A percentile compares a stretch with the other conserved stretches of the same genome.
These are phyloP conservation scores for Cladosporium phlei DNA, from an alignment of 2,329 filamentous ascomycete species.

Conservation along the genomic window DNA sequence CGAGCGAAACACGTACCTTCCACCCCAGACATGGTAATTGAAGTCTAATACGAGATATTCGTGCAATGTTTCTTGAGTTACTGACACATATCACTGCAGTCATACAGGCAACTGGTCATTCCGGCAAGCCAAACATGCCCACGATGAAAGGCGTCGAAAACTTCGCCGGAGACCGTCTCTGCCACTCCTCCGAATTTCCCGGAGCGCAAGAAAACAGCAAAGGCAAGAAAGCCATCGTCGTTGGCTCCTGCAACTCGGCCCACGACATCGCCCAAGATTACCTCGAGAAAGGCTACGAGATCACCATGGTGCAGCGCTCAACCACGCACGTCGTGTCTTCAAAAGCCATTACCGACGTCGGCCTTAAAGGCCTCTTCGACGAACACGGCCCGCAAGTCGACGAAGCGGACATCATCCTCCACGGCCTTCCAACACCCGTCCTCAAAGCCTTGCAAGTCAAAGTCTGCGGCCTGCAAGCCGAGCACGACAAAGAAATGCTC, in stretches of 20 bases:
- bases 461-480: slow-evolving; percentile 29
- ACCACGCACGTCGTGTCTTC: slow-evolving; percentile 38
- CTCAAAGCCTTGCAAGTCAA: slow-evolving; percentile 27
- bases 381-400: slow-evolving; percentile 17
- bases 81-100: too few relatives aligned
- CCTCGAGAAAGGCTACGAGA: slow-evolving; percentile 37
- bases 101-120: slow-evolving; percentile 64
- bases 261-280: slow-evolving; percentile 49
- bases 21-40: slow-evolving; percentile 59
- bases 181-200: slow-evolving; percentile 46
- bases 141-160: slow-evolving; percentile 17
- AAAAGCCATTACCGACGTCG: slow-evolving; percentile 21
- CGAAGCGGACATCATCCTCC: slow-evolving; percentile 23
- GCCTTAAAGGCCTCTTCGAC: slow-evolving; percentile 20
- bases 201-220: slow-evolving; percentile 39
- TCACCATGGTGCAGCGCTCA: slow-evolving; percentile 45
- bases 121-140: slow-evolving; percentile 57
- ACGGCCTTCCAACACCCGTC: slow-evolving; percentile 26
- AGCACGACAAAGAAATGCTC: slow-evolving; percentile 17
- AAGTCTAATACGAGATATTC: too few relatives aligned
- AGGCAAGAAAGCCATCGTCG: slow-evolving; percentile 42
- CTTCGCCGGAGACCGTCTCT: slow-evolving; percentile 55
- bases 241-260: slow-evolving; percentile 47
- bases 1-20: slow-evolving; percentile 47
- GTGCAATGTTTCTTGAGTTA: too few relatives aligned